Conservation (phyloP, 768 basidiomycete genomes). For the Xerocomus brunneocitrinus region DNA sequence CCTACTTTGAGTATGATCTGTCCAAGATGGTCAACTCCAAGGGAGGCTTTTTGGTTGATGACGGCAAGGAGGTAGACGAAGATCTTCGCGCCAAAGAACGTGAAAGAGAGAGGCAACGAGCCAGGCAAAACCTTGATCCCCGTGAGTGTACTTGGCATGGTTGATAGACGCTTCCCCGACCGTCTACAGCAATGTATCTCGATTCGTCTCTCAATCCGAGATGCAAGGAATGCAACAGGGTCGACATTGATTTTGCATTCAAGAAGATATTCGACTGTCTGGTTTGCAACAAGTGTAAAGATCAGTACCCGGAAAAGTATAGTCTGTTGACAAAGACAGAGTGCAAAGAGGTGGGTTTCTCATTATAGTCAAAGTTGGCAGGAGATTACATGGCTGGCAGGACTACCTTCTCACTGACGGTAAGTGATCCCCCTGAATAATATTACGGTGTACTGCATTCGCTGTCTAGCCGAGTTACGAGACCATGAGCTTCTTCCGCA, state of each 20-base stretch:
- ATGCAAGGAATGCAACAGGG: conserved; percentile 80
- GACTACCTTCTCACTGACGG: conserved; percentile 95
- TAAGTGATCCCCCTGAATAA: conserved; percentile 34
- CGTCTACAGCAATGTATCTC: conserved; percentile 63
- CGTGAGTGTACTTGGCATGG: conserved; percentile 36
- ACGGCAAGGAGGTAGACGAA: conserved; percentile 77
- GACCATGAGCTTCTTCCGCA: conserved; percentile 93
- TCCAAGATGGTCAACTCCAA: conserved; percentile 96
- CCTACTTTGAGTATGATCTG: conserved; percentile 95
- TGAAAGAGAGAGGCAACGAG: conserved; percentile 73
- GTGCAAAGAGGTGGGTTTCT: conserved; percentile 76
- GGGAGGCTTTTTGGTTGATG: conserved; percentile 92
- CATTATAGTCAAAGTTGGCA: not conserved
- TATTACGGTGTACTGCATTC: not conserved
- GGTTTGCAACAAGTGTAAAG: conserved; percentile 89
- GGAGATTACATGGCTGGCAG: conserved; percentile 32
- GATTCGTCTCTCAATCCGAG: conserved; percentile 74
- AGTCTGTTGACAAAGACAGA: conserved; percentile 96
- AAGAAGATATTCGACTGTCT: conserved; percentile 77
- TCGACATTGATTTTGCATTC: conserved; percentile 83
- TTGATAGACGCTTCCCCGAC: not conserved
- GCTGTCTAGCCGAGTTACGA: conserved; percentile 74
- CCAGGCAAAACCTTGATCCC: conserved; percentile 70
- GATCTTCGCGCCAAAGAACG: conserved; percentile 72
- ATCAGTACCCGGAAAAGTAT: conserved; percentile 87